These are phyloP conservation scores for Xylaria sp. DNA, from an alignment of 2,329 filamentous ascomycete species.

Conservation along the genomic window DNA sequence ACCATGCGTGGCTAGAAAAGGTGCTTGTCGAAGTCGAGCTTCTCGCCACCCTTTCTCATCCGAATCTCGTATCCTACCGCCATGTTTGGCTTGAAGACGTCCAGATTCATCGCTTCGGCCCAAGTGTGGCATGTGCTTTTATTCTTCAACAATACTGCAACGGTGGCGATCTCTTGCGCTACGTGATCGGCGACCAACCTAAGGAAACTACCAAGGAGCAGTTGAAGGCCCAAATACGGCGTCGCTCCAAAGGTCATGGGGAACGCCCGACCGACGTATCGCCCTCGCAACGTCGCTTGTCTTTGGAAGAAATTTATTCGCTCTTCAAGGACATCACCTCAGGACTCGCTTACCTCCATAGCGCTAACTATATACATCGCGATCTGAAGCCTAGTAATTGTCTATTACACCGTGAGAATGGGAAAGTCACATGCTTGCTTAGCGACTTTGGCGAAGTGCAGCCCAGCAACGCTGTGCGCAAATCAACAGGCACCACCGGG, in stretches of 20 bases:
- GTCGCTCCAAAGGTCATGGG: constrained; percentile 77
- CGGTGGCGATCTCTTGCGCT: constrained; percentile 84
- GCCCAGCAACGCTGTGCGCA: constrained; percentile 77
- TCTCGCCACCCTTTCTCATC: constrained; percentile 87
- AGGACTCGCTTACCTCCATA: constrained; percentile 86
- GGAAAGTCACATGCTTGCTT: constrained; percentile 79
- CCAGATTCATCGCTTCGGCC: constrained; percentile 82
- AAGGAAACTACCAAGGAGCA: constrained; percentile 77
- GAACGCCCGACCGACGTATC: constrained; percentile 64
- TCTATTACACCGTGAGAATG: constrained; percentile 77
- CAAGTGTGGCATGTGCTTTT: constrained; percentile 91
- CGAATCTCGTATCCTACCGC: constrained; percentile 93
- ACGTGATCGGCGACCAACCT: constrained; percentile 73
- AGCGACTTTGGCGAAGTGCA: constrained; percentile 99
- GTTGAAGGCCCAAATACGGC: constrained; percentile 84
- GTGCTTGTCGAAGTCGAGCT: constrained; percentile 91
- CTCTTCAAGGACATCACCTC: constrained; percentile 96
- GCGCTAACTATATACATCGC: constrained; percentile 91
- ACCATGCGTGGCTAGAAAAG: constrained; percentile 95
- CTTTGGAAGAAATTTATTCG: constrained; percentile 93
- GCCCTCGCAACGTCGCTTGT: constrained; percentile 51
- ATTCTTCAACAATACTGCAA: constrained; percentile 99
- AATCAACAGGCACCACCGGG: constrained; percentile 89
- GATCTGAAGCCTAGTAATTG: constrained; percentile 98
- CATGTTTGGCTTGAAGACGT: constrained; percentile 97